phyloP scores from a whole-genome alignment of 768 basidiomycete genomes.

The Pisolithus microcarpus region DNA sequence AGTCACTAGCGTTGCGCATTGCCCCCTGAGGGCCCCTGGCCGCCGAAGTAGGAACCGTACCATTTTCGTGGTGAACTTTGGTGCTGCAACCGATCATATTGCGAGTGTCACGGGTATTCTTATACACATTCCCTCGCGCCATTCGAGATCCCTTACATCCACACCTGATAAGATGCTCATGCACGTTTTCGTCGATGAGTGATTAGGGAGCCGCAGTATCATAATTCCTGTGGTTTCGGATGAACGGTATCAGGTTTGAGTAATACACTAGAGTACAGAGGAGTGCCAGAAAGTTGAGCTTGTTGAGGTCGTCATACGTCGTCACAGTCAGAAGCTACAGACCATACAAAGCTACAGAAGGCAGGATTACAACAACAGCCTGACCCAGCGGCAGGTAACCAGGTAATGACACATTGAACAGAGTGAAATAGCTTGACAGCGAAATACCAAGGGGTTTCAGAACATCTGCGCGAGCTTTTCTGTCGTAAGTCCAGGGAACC shows the following conservation, averaged over 20 bases:
- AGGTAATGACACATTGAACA: neutral
- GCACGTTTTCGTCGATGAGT: too few species aligned
- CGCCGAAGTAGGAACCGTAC: too few species aligned
- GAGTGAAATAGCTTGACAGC: neutral
- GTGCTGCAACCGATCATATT: too few species aligned
- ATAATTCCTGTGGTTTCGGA: too few species aligned
- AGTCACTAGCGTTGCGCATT: too few species aligned
- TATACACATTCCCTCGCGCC: too few species aligned
- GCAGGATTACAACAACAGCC: neutral
- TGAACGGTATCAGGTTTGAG: neutral
- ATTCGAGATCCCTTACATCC: too few species aligned
- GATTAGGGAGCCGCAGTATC: too few species aligned
- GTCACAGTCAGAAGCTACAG: neutral
- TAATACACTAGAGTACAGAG: neutral
- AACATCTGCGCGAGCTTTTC: constrained; percentile 14
- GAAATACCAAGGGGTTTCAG: constrained; percentile 4
- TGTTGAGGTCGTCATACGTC: neutral
- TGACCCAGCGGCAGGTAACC: neutral
- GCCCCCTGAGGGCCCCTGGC: too few species aligned
- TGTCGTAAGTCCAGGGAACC: constrained; percentile 9
- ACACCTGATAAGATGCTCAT: too few species aligned
- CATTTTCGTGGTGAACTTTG: too few species aligned
- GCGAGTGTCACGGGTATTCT: too few species aligned
- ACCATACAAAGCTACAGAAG: neutral
- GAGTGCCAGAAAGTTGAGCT: neutral